These are phyloP conservation scores for Populus euphratica DNA, from an alignment of 345 rosid genomes.

Conservation along the genomic window DNA sequence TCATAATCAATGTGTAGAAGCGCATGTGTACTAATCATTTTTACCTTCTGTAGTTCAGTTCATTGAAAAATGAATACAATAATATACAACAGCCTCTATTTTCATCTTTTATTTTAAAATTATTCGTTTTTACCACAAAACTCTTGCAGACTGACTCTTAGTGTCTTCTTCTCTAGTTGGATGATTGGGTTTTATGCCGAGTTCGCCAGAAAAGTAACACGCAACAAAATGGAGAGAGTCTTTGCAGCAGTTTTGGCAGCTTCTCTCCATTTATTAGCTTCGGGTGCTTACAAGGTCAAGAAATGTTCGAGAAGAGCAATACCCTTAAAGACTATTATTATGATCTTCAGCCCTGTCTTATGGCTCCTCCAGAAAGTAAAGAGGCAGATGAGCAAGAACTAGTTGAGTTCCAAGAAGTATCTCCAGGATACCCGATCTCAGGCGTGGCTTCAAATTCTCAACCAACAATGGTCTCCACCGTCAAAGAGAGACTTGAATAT, in stretches of 20 bases:
- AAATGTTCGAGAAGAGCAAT: not conserved
- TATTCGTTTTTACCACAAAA: not conserved
- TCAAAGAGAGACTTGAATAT: slow-evolving; percentile 24
- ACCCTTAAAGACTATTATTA: not conserved
- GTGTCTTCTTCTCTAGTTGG: slow-evolving; percentile 28
- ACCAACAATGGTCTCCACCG: not conserved
- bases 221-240: slow-evolving; percentile 4
- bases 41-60: not conserved
- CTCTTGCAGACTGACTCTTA: not conserved
- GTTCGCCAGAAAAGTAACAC: slow-evolving; percentile 24
- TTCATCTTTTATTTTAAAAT: not conserved
- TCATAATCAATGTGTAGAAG: too few relatives aligned
- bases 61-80: not conserved
- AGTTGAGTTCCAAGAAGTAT: slow-evolving; percentile 12
- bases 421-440: slow-evolving; percentile 19
- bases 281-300: slow-evolving; percentile 30
- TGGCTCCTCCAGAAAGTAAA: slow-evolving; percentile 14
- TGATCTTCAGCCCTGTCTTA: slow-evolving; percentile 17
- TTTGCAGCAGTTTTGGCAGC: not conserved
- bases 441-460: slow-evolving; percentile 4
- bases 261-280: slow-evolving; percentile 6
- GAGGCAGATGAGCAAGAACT: slow-evolving; percentile 13
- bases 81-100: not conserved
- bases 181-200: slow-evolving; percentile 43
- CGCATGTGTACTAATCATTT: not conserved